Conservation (phyloP, 1,284 basidiomycete genomes). For the Sphagnurus paluster region DNA sequence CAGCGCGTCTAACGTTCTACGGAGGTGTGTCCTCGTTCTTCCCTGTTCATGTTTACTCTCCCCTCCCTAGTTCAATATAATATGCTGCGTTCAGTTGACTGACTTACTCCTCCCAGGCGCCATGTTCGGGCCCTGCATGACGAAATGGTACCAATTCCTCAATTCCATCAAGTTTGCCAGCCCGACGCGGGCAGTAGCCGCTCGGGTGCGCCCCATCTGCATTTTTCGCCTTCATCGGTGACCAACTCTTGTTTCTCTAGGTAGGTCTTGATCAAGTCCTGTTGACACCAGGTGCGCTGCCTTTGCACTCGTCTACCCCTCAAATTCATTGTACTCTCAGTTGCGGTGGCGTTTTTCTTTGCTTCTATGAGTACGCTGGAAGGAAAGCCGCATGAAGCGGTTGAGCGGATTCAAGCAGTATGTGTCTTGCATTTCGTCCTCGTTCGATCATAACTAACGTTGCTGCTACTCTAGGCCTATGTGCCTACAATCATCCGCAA, state of each 20-base stretch:
- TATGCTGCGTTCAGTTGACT: no score
- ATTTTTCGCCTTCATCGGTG: conserved; percentile 7
- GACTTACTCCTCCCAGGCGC: conserved; percentile 39
- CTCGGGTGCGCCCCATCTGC: conserved; percentile 46
- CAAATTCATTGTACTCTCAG: conserved; percentile 32
- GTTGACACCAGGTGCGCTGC: conserved; percentile 58
- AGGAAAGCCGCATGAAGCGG: conserved; percentile 61
- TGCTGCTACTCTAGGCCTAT: conserved; percentile 48
- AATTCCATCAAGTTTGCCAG: conserved; percentile 62
- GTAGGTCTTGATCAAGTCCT: conserved; percentile 75
- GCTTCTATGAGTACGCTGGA: conserved; percentile 73
- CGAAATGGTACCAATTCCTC: conserved; percentile 70
- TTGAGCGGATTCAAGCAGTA: conserved; percentile 56
- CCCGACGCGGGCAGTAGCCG: conserved; percentile 56
- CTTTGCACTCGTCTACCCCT: not conserved
- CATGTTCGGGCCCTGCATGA: conserved; percentile 71
- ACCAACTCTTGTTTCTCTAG: conserved; percentile 31
- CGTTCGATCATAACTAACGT: not conserved
- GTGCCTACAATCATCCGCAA: conserved; percentile 70
- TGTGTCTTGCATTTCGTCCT: conserved; percentile 15
- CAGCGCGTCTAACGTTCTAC: conserved; percentile 72
- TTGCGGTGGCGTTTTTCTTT: conserved; percentile 72
- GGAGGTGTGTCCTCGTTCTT: conserved; percentile 49
- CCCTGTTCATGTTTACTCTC: not conserved
- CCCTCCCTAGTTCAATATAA: not conserved